These are phyloP conservation scores for Aureococcus anophagefferens DNA, from an alignment of 108 stramenopile genomes.

Conservation along the genomic window DNA sequence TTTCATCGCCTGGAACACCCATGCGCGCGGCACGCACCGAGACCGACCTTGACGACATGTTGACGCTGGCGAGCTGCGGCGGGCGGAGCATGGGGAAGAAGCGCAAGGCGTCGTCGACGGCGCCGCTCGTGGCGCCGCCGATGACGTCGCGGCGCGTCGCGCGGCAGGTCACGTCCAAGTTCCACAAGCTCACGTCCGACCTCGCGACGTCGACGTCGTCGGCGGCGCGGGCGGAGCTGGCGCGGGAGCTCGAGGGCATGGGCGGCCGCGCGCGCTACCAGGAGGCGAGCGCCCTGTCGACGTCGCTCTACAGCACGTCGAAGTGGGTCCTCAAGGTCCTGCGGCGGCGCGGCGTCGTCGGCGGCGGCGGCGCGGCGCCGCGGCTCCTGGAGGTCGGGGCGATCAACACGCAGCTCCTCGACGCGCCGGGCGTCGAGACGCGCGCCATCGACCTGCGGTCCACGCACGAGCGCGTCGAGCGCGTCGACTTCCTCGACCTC, in stretches of 20 bases:
- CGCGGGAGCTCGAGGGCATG: conserved; percentile 39
- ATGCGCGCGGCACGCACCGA: too few relatives aligned
- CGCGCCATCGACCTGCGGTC: conserved; percentile 76
- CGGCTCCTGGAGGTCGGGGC: conserved; percentile 82
- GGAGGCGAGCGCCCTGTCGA: conserved; percentile 70
- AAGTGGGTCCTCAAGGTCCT: conserved; percentile 72
- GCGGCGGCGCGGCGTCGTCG: conserved; percentile 55
- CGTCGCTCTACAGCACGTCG: conserved; percentile 65
- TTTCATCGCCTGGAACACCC: too few relatives aligned
- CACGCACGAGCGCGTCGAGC: conserved; percentile 59
- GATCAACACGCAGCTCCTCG: conserved; percentile 78
- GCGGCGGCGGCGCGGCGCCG: neutral
- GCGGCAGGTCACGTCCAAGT: conserved; percentile 30
- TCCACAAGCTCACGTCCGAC: conserved; percentile 64
- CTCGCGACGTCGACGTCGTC: conserved; percentile 21
- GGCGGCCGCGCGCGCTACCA: conserved; percentile 67
- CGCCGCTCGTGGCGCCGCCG: neutral
- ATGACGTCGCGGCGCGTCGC: neutral
- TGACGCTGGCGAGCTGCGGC: too few relatives aligned
- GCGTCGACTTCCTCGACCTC: conserved; percentile 68
- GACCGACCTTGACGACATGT: too few relatives aligned
- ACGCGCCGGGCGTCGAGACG: conserved; percentile 56
- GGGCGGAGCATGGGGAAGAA: neutral
- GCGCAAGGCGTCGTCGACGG: neutral
- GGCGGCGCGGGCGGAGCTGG: conserved; percentile 13